Conservation (phyloP, 2,329 filamentous ascomycete species). For the Diaporthe sp. region DNA sequence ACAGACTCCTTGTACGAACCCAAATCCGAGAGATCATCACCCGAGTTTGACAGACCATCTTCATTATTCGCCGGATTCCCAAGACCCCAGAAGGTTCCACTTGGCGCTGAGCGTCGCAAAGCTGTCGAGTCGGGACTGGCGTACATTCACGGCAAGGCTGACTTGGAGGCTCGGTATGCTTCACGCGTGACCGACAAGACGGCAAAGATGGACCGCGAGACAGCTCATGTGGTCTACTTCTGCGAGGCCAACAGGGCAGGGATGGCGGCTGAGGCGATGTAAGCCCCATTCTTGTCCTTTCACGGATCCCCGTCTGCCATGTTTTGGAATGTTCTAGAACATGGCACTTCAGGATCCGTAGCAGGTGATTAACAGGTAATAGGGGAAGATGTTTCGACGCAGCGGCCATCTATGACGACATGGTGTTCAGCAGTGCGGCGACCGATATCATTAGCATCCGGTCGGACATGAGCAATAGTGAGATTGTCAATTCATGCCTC, state of each 20-base stretch:
- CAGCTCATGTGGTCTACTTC: conserved; percentile 21
- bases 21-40: neutral
- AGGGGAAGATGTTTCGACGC: conserved; percentile 27
- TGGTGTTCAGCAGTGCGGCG: conserved; percentile 26
- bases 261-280: conserved; percentile 25
- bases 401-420: conserved; percentile 29
- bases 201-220: conserved; percentile 15
- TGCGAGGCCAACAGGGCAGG: conserved; percentile 30
- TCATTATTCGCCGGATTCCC: neutral
- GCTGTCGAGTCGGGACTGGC: conserved; percentile 17
- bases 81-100: conserved; percentile 8
- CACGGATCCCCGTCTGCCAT: no score
- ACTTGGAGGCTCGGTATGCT: neutral
- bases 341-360: no score
- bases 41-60: neutral
- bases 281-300: neutral
- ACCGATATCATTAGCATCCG: conserved; percentile 24
- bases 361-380: no score
- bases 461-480: conserved; percentile 12
- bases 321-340: no score
- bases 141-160: conserved; percentile 13
- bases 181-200: conserved; percentile 2
- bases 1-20: conserved; percentile 17
- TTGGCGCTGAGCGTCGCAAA: conserved; percentile 17
- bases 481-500: conserved; percentile 20